Evolutionary conservation across 2,329 filamentous ascomycete genomes (phyloP).

Genomic region (Cytospora leucostoma): DNA sequence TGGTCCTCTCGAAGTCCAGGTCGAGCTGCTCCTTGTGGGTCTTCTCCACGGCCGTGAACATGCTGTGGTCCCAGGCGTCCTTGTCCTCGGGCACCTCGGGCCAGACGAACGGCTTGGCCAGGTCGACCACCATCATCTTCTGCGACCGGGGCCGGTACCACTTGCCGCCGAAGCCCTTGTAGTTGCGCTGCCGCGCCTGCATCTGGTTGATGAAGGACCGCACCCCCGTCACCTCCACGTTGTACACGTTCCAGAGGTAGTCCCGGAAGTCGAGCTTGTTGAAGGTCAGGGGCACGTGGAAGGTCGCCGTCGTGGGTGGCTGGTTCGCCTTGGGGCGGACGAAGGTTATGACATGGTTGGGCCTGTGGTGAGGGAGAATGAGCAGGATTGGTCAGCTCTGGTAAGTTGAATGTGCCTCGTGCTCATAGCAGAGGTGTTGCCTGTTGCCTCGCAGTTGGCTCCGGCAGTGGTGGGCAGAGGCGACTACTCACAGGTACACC

Average conservation of each 20-base stretch:
- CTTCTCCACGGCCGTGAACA: constrained; percentile 55
- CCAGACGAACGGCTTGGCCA: constrained; percentile 86
- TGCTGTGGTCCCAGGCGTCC: constrained; percentile 64
- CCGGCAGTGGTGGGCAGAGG: background rate
- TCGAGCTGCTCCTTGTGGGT: constrained; percentile 42
- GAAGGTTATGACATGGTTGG: constrained; percentile 78
- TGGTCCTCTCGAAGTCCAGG: background rate
- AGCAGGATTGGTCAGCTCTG: background rate
- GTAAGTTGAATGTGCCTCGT: background rate
- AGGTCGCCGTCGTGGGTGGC: constrained; percentile 80
- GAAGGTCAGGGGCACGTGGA: constrained; percentile 87
- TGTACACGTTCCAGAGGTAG: constrained; percentile 88
- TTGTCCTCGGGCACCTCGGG: constrained; percentile 66
- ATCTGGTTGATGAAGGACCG: constrained; percentile 79
- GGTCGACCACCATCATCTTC: constrained; percentile 95
- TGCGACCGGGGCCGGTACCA: constrained; percentile 70
- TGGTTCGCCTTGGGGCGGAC: constrained; percentile 69
- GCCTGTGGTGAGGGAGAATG: constrained; percentile 52
- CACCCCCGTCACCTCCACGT: constrained; percentile 69
- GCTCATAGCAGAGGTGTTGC: background rate
- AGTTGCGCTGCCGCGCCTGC: constrained; percentile 56
- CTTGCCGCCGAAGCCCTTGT: constrained; percentile 49
- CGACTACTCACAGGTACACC: constrained; percentile 53
- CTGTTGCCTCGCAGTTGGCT: background rate
- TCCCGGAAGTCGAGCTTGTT: constrained; percentile 96